Evolutionary conservation across 139 green algal species (phyloP).

Genomic region (Chlorella vulgaris): DNA sequence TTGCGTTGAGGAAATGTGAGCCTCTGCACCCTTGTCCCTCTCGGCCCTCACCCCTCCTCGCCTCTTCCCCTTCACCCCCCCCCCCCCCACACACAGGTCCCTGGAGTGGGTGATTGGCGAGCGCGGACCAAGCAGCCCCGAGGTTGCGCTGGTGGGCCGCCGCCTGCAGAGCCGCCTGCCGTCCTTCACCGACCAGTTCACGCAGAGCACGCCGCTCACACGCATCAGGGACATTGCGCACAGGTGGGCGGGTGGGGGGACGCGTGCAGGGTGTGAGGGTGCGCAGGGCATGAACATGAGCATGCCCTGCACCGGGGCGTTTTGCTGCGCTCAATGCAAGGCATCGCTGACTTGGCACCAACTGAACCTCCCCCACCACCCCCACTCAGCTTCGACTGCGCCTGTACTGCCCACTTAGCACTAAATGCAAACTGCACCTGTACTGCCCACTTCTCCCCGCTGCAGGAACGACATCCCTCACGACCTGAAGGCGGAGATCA

Average conservation of each 20-base stretch:
- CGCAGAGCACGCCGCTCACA: conserved; percentile 85
- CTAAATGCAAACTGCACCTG: too few species aligned
- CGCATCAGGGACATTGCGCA: conserved; percentile 98
- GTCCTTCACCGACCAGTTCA: conserved; percentile 91
- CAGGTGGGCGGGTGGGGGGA: conserved; percentile 9
- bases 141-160: conserved; percentile 58
- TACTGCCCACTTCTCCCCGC: not conserved
- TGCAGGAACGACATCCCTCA: conserved; percentile 78
- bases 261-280: not conserved
- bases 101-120: conserved; percentile 81
- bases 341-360: too few species aligned
- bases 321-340: too few species aligned
- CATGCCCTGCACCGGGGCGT: too few species aligned
- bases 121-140: not conserved
- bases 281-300: too few species aligned
- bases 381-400: not conserved
- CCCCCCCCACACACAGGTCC: conserved; percentile 79
- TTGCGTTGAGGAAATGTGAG: not conserved
- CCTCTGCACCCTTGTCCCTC: not conserved
- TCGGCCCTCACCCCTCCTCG: too few species aligned
- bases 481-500: conserved; percentile 96
- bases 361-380: too few species aligned
- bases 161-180: conserved; percentile 84
- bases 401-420: too few species aligned
- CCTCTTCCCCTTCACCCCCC: not conserved